These are phyloP conservation scores for Tolypocladium cylindrosporum DNA, from an alignment of 2,329 filamentous ascomycete species.

Conservation along the genomic window DNA sequence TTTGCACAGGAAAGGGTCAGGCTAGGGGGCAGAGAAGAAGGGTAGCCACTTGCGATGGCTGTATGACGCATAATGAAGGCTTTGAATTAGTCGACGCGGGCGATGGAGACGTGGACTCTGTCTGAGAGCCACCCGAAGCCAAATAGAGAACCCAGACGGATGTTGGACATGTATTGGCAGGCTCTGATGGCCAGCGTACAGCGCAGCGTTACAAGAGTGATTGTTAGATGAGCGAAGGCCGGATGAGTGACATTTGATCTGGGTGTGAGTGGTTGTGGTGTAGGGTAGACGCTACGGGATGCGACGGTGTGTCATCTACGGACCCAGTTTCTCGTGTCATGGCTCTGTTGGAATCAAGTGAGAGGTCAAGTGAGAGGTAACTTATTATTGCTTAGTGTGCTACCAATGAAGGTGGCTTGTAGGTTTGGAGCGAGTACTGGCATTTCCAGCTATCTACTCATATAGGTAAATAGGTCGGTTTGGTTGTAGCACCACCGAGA, in stretches of 20 bases:
- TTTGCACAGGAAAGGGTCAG: background rate
- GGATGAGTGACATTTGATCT: background rate
- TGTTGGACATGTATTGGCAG: background rate
- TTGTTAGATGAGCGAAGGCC: background rate
- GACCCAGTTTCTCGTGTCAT: too few relatives aligned
- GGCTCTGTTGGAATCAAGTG: background rate
- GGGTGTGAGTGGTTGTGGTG: background rate
- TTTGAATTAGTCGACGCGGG: constrained; percentile 1
- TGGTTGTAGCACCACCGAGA: too few relatives aligned
- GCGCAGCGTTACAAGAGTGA: background rate
- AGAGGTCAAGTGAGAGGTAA: background rate
- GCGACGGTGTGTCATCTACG: too few relatives aligned
- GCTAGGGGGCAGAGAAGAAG: background rate
- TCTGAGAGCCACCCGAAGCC: background rate
- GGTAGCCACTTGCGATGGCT: background rate
- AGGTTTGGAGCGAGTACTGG: too few relatives aligned
- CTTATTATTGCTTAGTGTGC: background rate
- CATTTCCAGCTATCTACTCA: too few relatives aligned
- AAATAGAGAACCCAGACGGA: background rate
- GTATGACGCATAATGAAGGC: constrained; percentile 3
- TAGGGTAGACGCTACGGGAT: background rate
- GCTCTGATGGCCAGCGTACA: background rate
- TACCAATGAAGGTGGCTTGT: background rate
- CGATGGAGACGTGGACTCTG: background rate
- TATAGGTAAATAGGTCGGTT: too few relatives aligned